These are phyloP conservation scores for Pyrenula aspistea DNA, from an alignment of 495 filamentous ascomycete species.

Conservation along the genomic window DNA sequence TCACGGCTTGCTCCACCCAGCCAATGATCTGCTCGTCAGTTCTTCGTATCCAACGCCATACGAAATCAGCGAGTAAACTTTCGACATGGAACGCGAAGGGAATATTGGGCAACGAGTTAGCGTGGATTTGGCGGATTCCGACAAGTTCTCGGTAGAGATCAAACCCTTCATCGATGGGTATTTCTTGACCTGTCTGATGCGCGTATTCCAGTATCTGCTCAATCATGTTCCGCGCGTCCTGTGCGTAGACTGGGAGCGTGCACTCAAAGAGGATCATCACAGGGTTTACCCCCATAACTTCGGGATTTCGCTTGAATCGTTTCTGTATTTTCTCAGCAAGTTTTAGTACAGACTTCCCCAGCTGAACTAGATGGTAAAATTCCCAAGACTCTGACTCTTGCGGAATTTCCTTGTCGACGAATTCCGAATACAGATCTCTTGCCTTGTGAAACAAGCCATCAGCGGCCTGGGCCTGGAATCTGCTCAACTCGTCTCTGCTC, in stretches of 20 bases:
- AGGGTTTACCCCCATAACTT: conserved; percentile 84
- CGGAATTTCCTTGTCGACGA: conserved; percentile 62
- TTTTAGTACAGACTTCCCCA: conserved; percentile 74
- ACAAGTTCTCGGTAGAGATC: conserved; percentile 82
- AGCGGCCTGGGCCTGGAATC: conserved; percentile 56
- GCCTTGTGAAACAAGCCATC: conserved; percentile 65
- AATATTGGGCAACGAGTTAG: conserved; percentile 49
- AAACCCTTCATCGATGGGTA: conserved; percentile 83
- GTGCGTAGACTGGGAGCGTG: conserved; percentile 78
- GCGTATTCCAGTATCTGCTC: conserved; percentile 62
- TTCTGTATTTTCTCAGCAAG: conserved; percentile 80
- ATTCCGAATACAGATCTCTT: conserved; percentile 55
- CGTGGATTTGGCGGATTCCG: conserved; percentile 68
- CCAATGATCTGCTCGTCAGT: conserved; percentile 68
- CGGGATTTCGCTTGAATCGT: conserved; percentile 76
- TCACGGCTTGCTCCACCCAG: conserved; percentile 82
- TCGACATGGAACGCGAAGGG: conserved; percentile 80
- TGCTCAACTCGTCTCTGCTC: conserved; percentile 51
- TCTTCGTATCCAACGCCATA: conserved; percentile 84
- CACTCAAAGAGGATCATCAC: conserved; percentile 68
- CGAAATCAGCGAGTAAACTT: conserved; percentile 73
- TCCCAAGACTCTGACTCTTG: conserved; percentile 68
- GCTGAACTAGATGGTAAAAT: conserved; percentile 72
- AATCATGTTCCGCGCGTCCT: conserved; percentile 75
- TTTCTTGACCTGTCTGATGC: conserved; percentile 55